phyloP scores from a whole-genome alignment of 352 stramenopile species.

The Thalassiosira gravida region DNA sequence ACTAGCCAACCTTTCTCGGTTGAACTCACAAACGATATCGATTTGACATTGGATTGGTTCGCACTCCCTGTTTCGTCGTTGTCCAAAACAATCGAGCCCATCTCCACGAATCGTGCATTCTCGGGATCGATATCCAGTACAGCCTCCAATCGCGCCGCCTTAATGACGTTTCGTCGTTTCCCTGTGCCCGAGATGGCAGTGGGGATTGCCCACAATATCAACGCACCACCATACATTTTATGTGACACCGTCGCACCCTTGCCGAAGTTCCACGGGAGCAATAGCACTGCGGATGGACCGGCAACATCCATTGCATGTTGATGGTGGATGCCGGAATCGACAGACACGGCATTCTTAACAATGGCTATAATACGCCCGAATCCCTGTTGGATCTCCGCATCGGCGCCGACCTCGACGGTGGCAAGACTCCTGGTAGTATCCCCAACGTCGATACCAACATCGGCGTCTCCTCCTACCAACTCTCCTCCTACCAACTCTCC shows the following conservation, averaged over 20 bases:
- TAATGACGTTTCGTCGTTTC: conserved; percentile 39
- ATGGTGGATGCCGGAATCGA: conserved; percentile 15
- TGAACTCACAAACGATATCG: conserved; percentile 50
- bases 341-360: conserved; percentile 44
- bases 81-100: conserved; percentile 59
- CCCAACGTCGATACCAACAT: no score
- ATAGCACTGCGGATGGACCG: conserved; percentile 44
- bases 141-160: conserved; percentile 61
- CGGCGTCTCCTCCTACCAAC: background rate
- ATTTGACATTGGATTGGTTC: conserved; percentile 40
- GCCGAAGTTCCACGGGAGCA: conserved; percentile 71
- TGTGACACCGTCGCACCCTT: conserved; percentile 46
- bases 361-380: conserved; percentile 76
- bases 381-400: conserved; percentile 74
- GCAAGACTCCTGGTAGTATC: conserved; percentile 57
- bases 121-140: conserved; percentile 62
- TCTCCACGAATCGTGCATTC: conserved; percentile 57
- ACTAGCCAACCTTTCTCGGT: conserved; percentile 59
- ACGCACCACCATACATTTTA: conserved; percentile 61
- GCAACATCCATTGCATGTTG: background rate
- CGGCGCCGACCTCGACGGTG: conserved; percentile 61
- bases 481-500: background rate
- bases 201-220: conserved; percentile 61
- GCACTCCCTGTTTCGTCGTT: conserved; percentile 4
- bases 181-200: no score